Evolutionary conservation across 768 basidiomycete species (phyloP).

Genomic region (Russula olivacea): DNA sequence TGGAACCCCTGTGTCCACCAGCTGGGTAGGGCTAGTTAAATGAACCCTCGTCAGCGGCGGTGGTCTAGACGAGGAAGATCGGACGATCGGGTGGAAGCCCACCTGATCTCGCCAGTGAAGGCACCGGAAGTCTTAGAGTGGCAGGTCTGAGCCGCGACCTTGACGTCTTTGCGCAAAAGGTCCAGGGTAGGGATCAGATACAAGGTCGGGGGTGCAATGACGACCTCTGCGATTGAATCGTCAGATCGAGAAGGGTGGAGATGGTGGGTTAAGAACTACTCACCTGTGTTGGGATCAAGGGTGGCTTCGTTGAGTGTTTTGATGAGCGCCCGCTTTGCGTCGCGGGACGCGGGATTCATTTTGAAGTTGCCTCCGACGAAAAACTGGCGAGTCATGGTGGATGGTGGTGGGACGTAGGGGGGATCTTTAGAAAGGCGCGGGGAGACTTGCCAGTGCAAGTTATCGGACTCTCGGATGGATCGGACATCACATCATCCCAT

Average conservation of each 20-base stretch:
- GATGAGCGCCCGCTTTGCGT: slow-evolving; percentile 60
- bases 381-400: slow-evolving; percentile 69
- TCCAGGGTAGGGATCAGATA: slow-evolving; percentile 75
- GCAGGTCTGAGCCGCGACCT: slow-evolving; percentile 88
- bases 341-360: slow-evolving; percentile 77
- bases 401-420: background rate
- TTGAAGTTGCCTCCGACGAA: slow-evolving; percentile 99
- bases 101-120: slow-evolving; percentile 97
- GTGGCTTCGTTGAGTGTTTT: slow-evolving; percentile 69
- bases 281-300: slow-evolving; percentile 73
- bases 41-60: background rate
- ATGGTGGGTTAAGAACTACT: slow-evolving; percentile 15
- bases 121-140: slow-evolving; percentile 82
- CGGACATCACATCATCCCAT: background rate
- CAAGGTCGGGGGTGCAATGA: slow-evolving; percentile 85
- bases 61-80: background rate
- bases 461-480: slow-evolving; percentile 15
- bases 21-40: slow-evolving; percentile 63
- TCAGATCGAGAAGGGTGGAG: slow-evolving; percentile 7
- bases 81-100: slow-evolving; percentile 22
- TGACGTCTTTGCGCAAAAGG: slow-evolving; percentile 55
- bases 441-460: background rate
- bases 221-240: slow-evolving; percentile 59
- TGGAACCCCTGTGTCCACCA: slow-evolving; percentile 78
- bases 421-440: background rate